A percentile compares a stretch with the other conserved stretches of the same genome.
Conservation (phyloP, 176 grass and related monocot species). For the Raddia guianensis region DNA sequence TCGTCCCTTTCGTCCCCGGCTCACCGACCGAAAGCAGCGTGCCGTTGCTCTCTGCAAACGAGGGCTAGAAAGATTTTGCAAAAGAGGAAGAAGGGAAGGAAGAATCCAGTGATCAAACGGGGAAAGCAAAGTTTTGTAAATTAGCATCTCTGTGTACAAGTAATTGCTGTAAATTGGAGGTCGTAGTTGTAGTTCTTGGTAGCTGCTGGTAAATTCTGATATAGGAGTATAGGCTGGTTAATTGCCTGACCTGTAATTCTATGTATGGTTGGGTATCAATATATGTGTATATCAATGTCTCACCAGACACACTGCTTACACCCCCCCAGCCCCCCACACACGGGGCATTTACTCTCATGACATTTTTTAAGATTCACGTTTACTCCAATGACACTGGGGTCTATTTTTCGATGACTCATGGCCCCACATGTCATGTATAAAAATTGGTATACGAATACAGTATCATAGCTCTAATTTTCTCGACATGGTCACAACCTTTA, state of each 20-base stretch:
- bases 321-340: not conserved
- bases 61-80: conserved; percentile 2
- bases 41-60: conserved; percentile 29
- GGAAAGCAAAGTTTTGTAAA: conserved; percentile 38
- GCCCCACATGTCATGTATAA: too few relatives aligned
- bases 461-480: too few relatives aligned
- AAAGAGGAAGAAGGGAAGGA: not conserved
- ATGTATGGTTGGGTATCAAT: conserved; percentile 12
- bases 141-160: conserved; percentile 5
- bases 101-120: not conserved
- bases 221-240: not conserved
- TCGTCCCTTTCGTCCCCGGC: conserved; percentile 67
- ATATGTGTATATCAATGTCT: not conserved
- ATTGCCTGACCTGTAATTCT: conserved; percentile 1
- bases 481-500: too few relatives aligned
- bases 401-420: too few relatives aligned
- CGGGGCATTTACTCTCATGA: not conserved
- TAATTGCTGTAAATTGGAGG: conserved; percentile 30
- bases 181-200: not conserved
- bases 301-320: not conserved
- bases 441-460: too few relatives aligned
- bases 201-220: not conserved
- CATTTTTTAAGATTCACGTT: too few relatives aligned
- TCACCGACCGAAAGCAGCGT: conserved; percentile 64
- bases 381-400: too few relatives aligned